Percentiles rank a stretch among this genome's conserved stretches.
phyloP scores from a whole-genome alignment of 345 rosid genomes.

The Brassica carinata region DNA sequence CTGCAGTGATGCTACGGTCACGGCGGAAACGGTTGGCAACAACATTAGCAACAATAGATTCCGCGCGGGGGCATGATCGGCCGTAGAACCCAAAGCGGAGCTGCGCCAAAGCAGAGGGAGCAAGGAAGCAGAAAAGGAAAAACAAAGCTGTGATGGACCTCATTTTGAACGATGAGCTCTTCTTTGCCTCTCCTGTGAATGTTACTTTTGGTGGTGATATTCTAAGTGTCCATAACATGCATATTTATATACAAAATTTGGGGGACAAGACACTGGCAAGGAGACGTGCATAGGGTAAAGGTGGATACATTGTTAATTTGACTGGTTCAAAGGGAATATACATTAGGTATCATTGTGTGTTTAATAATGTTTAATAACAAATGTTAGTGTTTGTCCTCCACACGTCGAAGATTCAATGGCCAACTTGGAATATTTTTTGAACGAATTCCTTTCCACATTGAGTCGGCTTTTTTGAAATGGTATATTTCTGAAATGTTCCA shows the following conservation, averaged over 20 bases:
- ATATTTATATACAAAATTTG: constrained; percentile 16
- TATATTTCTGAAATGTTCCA: neutral
- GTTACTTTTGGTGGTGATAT: constrained; percentile 11
- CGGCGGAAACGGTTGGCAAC: constrained; percentile 47
- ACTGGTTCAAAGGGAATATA: neutral
- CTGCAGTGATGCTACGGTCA: constrained; percentile 54
- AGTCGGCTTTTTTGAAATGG: neutral
- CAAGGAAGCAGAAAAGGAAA: constrained; percentile 32
- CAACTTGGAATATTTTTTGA: neutral
- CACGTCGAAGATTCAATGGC: constrained; percentile 14
- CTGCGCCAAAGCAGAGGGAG: constrained; percentile 47
- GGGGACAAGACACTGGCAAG: neutral
- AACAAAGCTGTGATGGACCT: constrained; percentile 29
- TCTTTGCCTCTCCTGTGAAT: neutral
- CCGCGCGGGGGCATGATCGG: constrained; percentile 60
- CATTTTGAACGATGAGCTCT: constrained; percentile 18
- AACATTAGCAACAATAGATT: constrained; percentile 48
- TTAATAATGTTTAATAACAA: neutral
- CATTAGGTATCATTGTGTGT: neutral
- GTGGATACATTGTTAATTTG: neutral
- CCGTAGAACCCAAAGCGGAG: constrained; percentile 57
- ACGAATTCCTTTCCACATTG: neutral
- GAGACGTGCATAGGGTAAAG: constrained; percentile 18
- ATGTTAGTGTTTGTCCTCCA: neutral
- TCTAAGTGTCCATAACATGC: neutral